Evolutionary conservation across 2,329 filamentous ascomycete genomes (phyloP), one percentile per base, ranked within the genome.

Genomic region (Cadophora gregata): DNA sequence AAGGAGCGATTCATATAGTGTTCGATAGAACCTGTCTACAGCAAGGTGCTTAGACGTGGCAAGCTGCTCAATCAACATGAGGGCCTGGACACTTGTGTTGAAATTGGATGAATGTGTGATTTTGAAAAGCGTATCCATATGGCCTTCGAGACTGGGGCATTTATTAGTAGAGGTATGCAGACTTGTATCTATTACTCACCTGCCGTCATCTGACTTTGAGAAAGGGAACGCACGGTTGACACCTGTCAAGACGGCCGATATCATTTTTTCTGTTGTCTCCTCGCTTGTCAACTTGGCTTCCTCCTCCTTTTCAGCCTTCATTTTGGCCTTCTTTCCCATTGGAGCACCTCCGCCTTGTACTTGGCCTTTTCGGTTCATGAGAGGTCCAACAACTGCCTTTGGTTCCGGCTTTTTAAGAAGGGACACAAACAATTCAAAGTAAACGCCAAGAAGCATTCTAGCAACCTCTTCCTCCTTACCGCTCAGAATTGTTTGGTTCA

Each of bases 21-120:
- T 97, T 60, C 93, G 87, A 81, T 98, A 99, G 81, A 97, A 99
- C 68, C 96, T 88, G 75, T 99, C 96, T 14, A 90, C 90, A 4
- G 91, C 90, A 63, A 95, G 84, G 74, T 94, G 90, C 77, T 96
- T 93, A 3, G 90, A 87, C 1, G 89, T 84, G 0, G 93, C 92
- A 31, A 99, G 86, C 78, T 98, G 96, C 77, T 98, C 96, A 71
- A 99, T 96, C 58, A 99, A 83, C 81, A 97, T 91, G 71, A 99
- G 86, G 38, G 96, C 95, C 79, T 99, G 96, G 45, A 99, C 93
- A 77, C 93, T 96, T 0, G 96, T 99, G 81, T 98, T 99, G 85
- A 99, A 98, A 79, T 99, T 99, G 65, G 95, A 93, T 0, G 95
- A 98, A 80, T 99, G 96, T 0, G 96, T 97, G 75, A 99, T 96